These are phyloP conservation scores for Telfairia occidentalis DNA, from an alignment of 331 rosid genomes.

Conservation along the genomic window DNA sequence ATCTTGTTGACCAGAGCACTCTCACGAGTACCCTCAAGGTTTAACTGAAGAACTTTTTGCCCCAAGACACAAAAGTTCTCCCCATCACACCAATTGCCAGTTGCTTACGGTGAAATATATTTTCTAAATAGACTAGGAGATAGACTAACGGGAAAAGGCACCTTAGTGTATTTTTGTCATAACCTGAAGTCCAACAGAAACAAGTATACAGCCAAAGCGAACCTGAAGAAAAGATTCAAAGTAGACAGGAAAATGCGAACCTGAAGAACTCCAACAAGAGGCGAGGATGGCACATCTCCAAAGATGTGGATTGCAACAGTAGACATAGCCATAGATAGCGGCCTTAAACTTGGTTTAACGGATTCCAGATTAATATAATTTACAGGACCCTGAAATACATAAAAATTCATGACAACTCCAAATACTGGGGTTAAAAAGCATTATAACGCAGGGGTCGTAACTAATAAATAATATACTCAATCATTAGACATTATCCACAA, in stretches of 20 bases:
- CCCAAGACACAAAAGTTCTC: background rate
- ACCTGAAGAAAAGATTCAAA: background rate
- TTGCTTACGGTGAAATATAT: background rate
- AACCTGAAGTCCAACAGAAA: background rate
- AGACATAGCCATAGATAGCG: slow-evolving; percentile 76
- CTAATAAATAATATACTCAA: background rate
- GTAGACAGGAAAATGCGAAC: slow-evolving; percentile 23
- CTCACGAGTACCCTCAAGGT: background rate
- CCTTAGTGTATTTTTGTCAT: background rate
- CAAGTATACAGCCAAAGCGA: background rate
- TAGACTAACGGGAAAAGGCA: background rate
- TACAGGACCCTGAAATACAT: slow-evolving; percentile 61
- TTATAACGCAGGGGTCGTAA: background rate
- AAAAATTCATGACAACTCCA: background rate
- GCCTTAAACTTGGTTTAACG: slow-evolving; percentile 77
- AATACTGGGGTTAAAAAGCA: background rate
- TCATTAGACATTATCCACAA: background rate
- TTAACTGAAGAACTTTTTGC: background rate
- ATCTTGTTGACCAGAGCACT: background rate
- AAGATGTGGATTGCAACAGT: slow-evolving; percentile 71
- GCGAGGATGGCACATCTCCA: slow-evolving; percentile 90
- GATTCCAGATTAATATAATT: slow-evolving; percentile 52
- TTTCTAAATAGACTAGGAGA: background rate
- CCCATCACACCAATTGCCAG: background rate
- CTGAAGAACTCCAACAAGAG: slow-evolving; percentile 85